Evolutionary conservation across 192 early-diverging fungal genomes (phyloP).

Genomic region (Backusella luteola): DNA sequence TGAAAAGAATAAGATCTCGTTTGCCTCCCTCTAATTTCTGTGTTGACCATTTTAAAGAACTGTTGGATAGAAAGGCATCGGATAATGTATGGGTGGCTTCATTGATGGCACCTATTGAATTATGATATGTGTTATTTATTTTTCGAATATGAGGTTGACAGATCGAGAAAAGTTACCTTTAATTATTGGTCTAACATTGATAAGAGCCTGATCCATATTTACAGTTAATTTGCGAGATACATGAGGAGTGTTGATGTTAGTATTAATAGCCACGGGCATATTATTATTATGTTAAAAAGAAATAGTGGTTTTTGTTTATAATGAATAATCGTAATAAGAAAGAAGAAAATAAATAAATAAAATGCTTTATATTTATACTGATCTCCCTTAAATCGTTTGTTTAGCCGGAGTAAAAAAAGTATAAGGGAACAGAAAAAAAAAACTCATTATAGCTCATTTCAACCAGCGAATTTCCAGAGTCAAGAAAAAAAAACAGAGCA

Average conservation of each 20-base stretch:
- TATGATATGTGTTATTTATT: neutral
- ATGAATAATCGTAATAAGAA: neutral
- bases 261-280: slow-evolving; percentile 9
- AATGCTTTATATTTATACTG: neutral
- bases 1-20: neutral
- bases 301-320: neutral
- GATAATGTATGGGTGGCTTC: slow-evolving; percentile 32
- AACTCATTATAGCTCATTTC: neutral
- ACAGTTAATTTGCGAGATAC: slow-evolving; percentile 33
- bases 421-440: neutral
- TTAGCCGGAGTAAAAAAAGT: neutral
- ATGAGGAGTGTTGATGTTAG: neutral
- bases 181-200: slow-evolving; percentile 13
- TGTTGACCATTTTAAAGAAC: slow-evolving; percentile 15
- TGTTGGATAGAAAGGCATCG: slow-evolving; percentile 26
- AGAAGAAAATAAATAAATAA: neutral
- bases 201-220: neutral
- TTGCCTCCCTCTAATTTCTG: slow-evolving; percentile 1
- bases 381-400: neutral
- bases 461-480: neutral
- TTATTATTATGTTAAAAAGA: neutral
- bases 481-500: neutral
- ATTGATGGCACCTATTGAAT: slow-evolving; percentile 28
- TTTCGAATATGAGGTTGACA: neutral
- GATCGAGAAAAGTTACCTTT: slow-evolving; percentile 8